Evolutionary conservation across 2,329 filamentous ascomycete genomes (phyloP).

Genomic region (Pestalotiopsis sp.): DNA sequence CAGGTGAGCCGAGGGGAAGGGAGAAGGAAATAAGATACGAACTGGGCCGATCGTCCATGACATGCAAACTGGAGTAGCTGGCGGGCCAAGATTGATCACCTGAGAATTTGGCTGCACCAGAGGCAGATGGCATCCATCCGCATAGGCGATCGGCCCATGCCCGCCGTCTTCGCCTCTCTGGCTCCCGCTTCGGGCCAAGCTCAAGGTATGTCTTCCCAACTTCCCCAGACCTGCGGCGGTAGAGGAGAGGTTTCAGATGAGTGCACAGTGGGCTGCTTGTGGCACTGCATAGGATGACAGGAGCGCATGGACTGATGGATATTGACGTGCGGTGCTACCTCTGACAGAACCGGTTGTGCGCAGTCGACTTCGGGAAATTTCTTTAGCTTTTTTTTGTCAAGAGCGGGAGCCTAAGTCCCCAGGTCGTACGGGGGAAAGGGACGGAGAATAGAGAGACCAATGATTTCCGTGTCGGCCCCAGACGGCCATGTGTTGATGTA

Average conservation of each 20-base stretch:
- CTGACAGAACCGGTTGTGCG: constrained; percentile 35
- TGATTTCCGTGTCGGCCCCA: constrained; percentile 21
- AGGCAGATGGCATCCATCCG: constrained; percentile 30
- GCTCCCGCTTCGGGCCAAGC: constrained; percentile 23
- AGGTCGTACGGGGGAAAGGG: constrained; percentile 33
- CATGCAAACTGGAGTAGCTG: constrained; percentile 1
- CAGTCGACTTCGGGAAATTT: constrained; percentile 40
- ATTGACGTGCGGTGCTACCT: constrained; percentile 27
- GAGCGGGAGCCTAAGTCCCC: constrained; percentile 28
- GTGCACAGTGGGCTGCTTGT: constrained; percentile 31
- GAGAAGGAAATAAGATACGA: not conserved
- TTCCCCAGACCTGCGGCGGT: constrained; percentile 22
- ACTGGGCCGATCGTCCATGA: constrained; percentile 4
- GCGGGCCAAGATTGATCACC: not conserved
- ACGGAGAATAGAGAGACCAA: constrained; percentile 33
- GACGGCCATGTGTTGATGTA: constrained; percentile 34
- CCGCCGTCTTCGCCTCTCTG: constrained; percentile 22
- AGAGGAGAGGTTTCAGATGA: constrained; percentile 34
- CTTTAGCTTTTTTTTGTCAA: constrained; percentile 30
- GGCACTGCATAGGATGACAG: constrained; percentile 37
- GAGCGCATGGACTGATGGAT: constrained; percentile 20
- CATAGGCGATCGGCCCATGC: constrained; percentile 25
- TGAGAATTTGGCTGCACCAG: constrained; percentile 23
- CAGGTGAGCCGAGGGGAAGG: not conserved
- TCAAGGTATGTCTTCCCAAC: constrained; percentile 17